Conservation (phyloP, 768 basidiomycete genomes). For the Panellus pusillus region DNA sequence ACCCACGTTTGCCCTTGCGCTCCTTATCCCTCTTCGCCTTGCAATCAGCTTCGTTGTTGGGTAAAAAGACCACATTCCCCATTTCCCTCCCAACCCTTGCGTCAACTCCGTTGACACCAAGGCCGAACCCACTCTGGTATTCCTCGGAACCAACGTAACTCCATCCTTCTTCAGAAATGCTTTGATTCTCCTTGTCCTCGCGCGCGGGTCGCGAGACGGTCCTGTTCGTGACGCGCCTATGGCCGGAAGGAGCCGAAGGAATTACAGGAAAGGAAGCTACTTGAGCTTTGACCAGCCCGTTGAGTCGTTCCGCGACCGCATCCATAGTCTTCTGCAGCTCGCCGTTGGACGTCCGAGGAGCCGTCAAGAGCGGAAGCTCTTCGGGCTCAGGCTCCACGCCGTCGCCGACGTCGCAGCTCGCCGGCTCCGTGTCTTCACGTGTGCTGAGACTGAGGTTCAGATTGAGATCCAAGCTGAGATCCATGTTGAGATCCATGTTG, state of each 20-base stretch:
- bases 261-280: conserved; percentile 23
- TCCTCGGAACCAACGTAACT: conserved; percentile 37
- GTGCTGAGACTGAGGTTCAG: conserved; percentile 14
- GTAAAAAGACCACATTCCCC: conserved; percentile 45
- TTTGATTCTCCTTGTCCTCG: conserved; percentile 47
- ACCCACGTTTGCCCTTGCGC: conserved; percentile 58
- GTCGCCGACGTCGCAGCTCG: not conserved
- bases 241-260: conserved; percentile 16
- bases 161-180: conserved; percentile 37
- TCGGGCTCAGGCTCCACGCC: conserved; percentile 3
- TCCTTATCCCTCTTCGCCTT: conserved; percentile 50
- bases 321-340: conserved; percentile 44
- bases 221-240: conserved; percentile 11
- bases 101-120: conserved; percentile 34
- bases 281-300: conserved; percentile 31
- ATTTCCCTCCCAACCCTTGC: conserved; percentile 44
- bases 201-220: conserved; percentile 18
- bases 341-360: conserved; percentile 41
- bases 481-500: conserved; percentile 11
- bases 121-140: conserved; percentile 31
- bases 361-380: conserved; percentile 38
- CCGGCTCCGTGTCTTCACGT: conserved; percentile 6
- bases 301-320: conserved; percentile 48
- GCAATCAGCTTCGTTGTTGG: conserved; percentile 22
- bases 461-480: conserved; percentile 16